Evolutionary conservation across 768 basidiomycete genomes (phyloP).

Genomic region (Mycena leptocephala): DNA sequence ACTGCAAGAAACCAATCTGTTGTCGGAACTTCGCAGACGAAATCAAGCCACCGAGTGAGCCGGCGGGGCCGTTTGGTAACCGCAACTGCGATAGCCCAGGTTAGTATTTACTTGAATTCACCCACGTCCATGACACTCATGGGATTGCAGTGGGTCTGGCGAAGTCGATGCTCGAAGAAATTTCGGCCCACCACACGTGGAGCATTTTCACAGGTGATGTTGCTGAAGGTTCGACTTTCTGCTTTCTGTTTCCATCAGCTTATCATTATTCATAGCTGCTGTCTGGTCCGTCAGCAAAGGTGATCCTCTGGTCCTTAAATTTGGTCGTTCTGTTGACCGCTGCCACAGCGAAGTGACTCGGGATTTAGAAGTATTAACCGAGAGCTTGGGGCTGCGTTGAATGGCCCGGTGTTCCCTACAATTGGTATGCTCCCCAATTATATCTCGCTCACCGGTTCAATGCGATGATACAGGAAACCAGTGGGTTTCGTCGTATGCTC

Average conservation of each 20-base stretch:
- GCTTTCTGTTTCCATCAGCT: background rate
- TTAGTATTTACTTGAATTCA: background rate
- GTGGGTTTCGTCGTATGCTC: conserved; percentile 47
- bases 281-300: conserved; percentile 66
- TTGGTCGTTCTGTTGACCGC: background rate
- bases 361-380: conserved; percentile 64
- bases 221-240: conserved; percentile 62
- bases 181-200: conserved; percentile 59
- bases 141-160: conserved; percentile 49
- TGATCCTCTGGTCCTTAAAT: conserved; percentile 33
- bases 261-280: conserved; percentile 52
- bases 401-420: conserved; percentile 62
- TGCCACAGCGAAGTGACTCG: conserved; percentile 57
- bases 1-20: conserved; percentile 77
- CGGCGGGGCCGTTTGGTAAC: conserved; percentile 68
- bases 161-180: conserved; percentile 65
- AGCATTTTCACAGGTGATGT: conserved; percentile 79
- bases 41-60: conserved; percentile 51
- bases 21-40: conserved; percentile 68
- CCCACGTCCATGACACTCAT: background rate
- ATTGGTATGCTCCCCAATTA: conserved; percentile 56
- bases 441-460: background rate
- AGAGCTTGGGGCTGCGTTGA: conserved; percentile 60
- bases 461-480: conserved; percentile 61
- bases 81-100: conserved; percentile 70